Conservation (phyloP, 140 eudicot genomes). For the Senecio squalidus region DNA sequence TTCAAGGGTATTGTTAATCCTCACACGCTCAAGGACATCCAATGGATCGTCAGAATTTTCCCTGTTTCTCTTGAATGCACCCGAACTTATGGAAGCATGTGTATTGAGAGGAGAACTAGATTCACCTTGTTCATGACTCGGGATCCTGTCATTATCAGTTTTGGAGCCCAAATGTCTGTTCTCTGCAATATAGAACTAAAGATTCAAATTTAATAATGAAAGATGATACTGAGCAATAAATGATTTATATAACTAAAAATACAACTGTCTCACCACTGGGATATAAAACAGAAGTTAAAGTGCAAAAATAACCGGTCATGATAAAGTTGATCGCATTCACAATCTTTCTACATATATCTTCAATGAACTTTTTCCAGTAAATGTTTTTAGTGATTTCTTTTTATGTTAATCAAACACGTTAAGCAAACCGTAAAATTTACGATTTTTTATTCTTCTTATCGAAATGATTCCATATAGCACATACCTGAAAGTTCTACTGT, state of each 20-base stretch:
- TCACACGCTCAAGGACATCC: constrained; percentile 65
- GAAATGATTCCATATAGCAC: not conserved
- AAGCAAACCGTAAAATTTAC: too few relatives aligned
- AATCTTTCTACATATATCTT: constrained; percentile 3
- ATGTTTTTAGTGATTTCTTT: not conserved
- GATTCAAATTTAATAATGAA: not conserved
- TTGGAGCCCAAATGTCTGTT: constrained; percentile 10
- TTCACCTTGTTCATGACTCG: constrained; percentile 5
- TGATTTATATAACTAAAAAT: constrained; percentile 5
- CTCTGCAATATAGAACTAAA: constrained; percentile 18
- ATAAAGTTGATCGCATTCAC: not conserved
- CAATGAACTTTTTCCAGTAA: not conserved
- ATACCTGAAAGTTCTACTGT: constrained; percentile 6
- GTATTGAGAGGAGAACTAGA: not conserved
- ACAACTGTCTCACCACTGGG: constrained; percentile 16
- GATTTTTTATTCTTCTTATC: not conserved
- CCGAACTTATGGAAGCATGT: not conserved
- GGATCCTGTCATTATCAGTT: constrained; percentile 12
- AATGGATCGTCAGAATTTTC: constrained; percentile 19
- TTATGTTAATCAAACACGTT: too few relatives aligned
- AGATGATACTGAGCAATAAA: not conserved
- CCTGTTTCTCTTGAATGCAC: constrained; percentile 11
- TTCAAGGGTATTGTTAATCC: constrained; percentile 47
- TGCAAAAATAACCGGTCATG: not conserved
- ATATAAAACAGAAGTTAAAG: constrained; percentile 10